Conservation (phyloP, 2,329 filamentous ascomycete genomes). For the Huntiella abstrusa region DNA sequence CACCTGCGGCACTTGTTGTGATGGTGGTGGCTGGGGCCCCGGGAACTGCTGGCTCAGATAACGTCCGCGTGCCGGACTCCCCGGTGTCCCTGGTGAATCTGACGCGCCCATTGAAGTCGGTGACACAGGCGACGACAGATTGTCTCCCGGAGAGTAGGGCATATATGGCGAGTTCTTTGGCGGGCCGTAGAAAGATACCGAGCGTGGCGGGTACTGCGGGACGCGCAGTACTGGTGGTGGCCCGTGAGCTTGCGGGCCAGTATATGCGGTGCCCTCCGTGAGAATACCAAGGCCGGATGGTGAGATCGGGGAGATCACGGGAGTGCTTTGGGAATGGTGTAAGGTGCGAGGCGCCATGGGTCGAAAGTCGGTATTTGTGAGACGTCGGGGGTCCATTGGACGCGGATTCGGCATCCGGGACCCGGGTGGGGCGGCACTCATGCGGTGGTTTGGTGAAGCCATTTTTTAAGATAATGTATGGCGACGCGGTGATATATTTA, state of each 20-base stretch:
- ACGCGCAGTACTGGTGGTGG: background rate
- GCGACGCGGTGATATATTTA: too few species aligned
- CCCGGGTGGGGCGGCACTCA: too few species aligned
- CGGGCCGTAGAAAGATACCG: conserved; percentile 6
- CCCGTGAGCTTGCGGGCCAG: background rate
- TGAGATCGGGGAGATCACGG: conserved; percentile 5
- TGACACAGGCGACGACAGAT: conserved; percentile 5
- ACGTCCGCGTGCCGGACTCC: background rate
- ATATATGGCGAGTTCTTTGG: conserved; percentile 2
- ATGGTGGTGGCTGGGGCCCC: background rate
- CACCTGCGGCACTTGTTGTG: background rate
- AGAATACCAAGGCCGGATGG: background rate
- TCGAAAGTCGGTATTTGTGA: background rate
- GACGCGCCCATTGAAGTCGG: conserved; percentile 5
- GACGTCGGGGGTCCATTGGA: background rate
- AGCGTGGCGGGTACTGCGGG: conserved; percentile 6
- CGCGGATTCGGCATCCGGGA: background rate
- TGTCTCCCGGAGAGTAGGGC: background rate
- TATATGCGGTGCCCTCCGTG: background rate
- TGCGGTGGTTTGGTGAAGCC: too few species aligned
- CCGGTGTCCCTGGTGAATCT: conserved; percentile 1
- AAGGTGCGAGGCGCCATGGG: conserved; percentile 1
- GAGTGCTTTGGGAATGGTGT: conserved; percentile 10
- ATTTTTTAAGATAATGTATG: background rate
- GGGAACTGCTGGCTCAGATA: conserved; percentile 6